These are phyloP conservation scores for Coemansia sp. DNA, from an alignment of 192 early-diverging fungal genomes.

Conservation along the genomic window DNA sequence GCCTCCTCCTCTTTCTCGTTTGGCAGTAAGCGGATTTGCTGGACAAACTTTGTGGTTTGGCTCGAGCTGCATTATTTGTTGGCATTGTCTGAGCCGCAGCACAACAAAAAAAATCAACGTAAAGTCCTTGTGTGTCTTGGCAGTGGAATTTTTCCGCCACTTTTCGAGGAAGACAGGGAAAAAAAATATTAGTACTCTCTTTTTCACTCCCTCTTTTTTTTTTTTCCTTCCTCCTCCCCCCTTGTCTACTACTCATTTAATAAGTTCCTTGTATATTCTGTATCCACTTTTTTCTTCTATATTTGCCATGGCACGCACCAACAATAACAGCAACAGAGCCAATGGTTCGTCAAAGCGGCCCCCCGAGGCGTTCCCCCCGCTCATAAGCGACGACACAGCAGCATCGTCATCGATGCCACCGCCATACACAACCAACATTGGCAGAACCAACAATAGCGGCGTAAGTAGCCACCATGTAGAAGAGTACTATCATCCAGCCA, in stretches of 20 bases:
- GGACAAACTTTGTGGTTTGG: not conserved
- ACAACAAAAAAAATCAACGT: not conserved
- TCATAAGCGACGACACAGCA: constrained; percentile 10
- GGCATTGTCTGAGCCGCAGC: not conserved
- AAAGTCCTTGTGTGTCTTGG: no score
- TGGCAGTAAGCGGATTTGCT: no score
- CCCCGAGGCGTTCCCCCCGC: constrained; percentile 32
- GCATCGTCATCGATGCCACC: constrained; percentile 5
- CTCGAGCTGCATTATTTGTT: not conserved
- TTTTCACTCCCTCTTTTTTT: not conserved
- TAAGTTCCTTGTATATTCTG: not conserved
- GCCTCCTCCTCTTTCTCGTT: not conserved
- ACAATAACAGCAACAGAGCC: not conserved
- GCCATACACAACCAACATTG: constrained; percentile 4
- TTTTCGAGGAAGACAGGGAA: not conserved
- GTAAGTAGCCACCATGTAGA: not conserved
- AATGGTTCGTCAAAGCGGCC: not conserved
- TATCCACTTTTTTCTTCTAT: not conserved
- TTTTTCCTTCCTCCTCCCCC: not conserved
- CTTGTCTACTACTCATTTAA: not conserved
- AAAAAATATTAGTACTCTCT: no score
- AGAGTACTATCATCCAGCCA: constrained; percentile 48
- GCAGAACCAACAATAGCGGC: constrained; percentile 2
- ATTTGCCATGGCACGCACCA: constrained; percentile 6
- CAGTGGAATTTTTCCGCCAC: not conserved